Conservation (phyloP, 108 stramenopile species). For the Parmales sp. region DNA sequence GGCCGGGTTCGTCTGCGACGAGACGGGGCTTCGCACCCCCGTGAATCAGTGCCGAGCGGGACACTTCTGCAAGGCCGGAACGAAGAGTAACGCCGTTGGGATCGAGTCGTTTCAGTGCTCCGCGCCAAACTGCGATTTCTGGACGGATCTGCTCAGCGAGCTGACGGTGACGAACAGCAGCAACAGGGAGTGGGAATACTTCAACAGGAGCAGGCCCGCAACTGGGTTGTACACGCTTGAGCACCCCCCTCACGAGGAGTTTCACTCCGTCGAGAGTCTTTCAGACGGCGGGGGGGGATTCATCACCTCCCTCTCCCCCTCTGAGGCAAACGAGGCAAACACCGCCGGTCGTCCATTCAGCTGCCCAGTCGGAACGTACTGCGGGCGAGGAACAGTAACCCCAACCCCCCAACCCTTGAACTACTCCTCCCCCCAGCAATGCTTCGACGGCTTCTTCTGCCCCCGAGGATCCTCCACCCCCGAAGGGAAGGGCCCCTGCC, state of each 20-base stretch:
- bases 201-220: constrained; percentile 11
- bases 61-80: constrained; percentile 47
- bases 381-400: constrained; percentile 45
- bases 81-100: constrained; percentile 34
- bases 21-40: constrained; percentile 36
- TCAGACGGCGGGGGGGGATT: neutral
- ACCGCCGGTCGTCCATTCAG: constrained; percentile 52
- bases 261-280: neutral
- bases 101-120: constrained; percentile 1
- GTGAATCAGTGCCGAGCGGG: constrained; percentile 47
- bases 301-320: neutral
- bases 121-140: constrained; percentile 16
- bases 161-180: neutral
- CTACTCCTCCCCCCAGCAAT: constrained; percentile 65
- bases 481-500: constrained; percentile 67
- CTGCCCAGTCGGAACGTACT: constrained; percentile 61
- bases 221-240: constrained; percentile 23
- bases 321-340: neutral
- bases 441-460: constrained; percentile 76
- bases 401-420: constrained; percentile 32
- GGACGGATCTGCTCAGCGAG: neutral
- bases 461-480: constrained; percentile 53
- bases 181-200: constrained; percentile 22
- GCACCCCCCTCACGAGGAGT: constrained; percentile 11
- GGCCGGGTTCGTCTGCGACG: constrained; percentile 55